Conservation (phyloP, 2,329 filamentous ascomycete genomes). For the Lizonia empirigonia region DNA sequence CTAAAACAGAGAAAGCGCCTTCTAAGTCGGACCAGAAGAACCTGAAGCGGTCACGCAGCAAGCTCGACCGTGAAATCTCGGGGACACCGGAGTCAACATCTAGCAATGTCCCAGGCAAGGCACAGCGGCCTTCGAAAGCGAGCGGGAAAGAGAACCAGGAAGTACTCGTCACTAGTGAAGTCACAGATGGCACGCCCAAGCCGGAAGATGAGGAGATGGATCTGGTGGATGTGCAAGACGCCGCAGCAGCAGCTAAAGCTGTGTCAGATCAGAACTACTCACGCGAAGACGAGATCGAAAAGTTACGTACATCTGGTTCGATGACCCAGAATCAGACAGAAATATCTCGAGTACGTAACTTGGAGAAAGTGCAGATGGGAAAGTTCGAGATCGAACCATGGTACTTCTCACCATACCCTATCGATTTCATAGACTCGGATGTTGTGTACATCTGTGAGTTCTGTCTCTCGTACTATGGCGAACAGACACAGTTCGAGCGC, state of each 20-base stretch:
- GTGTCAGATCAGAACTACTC: slow-evolving; percentile 64
- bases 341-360: slow-evolving; percentile 92
- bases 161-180: slow-evolving; percentile 54
- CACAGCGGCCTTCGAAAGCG: slow-evolving; percentile 59
- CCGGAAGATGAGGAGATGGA: slow-evolving; percentile 59
- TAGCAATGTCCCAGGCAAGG: slow-evolving; percentile 55
- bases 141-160: slow-evolving; percentile 66
- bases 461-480: slow-evolving; percentile 88
- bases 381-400: slow-evolving; percentile 91
- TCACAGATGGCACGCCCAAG: slow-evolving; percentile 56
- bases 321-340: slow-evolving; percentile 99
- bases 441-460: slow-evolving; percentile 97
- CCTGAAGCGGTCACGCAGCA: slow-evolving; percentile 53
- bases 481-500: slow-evolving; percentile 78
- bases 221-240: slow-evolving; percentile 58
- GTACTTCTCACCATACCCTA: slow-evolving; percentile 98
- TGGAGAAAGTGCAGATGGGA: slow-evolving; percentile 93
- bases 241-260: slow-evolving; percentile 60
- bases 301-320: slow-evolving; percentile 88
- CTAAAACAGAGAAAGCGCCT: slow-evolving; percentile 46
- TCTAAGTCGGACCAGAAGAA: slow-evolving; percentile 55
- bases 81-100: slow-evolving; percentile 59
- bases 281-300: slow-evolving; percentile 92
- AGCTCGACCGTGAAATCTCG: slow-evolving; percentile 61
- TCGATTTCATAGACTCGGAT: slow-evolving; percentile 84